Base-by-base conservation (phyloP, 2,329 filamentous ascomycete species). In the Fusarium tupiense region DNA sequence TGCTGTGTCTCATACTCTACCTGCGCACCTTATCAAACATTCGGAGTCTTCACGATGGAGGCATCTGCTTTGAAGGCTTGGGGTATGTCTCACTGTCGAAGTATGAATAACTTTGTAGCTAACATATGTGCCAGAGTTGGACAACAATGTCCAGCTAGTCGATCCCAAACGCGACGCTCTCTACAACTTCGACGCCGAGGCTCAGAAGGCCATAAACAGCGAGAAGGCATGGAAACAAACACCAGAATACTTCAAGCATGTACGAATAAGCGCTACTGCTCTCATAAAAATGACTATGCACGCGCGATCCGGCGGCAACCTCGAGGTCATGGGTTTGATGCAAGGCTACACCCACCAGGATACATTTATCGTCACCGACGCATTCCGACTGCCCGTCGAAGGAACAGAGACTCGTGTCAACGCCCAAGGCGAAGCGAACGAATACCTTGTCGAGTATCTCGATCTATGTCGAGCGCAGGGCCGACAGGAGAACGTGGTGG, bases 211-310 rank as follows among this genome's bases (percentile, higher is more conserved):
- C 43, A 88, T 93, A 74, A 88, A 88, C 71, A 84, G 88, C 17
- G 86, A 88, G 29, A 89, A 89, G 61, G 95, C 95, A 70, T 98
- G 96, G 96, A 86, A 85, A 57, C 86, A 86, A 53, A 91, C 98
- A 80, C 92, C 93, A 1, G 89, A 94, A 83, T 92, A 98, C 87
- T 99, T 98, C 89, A 97, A 96, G 82, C 89, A 93, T 61, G 94
- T 98, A 53, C 94, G 95, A 79, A 96, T 99, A 84, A 97, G 94
- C 60, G 95, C 96, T 67, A 92, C 98, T 19, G 96, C 96, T 10
- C 90, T 99, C 67, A 90, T 98, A 77, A 99, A 99, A 86, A 99
- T 99, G 96, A 94, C 97, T 74, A 98, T 98, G 94, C 96, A 99
- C 82, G 96, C 96, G 16, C 93, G 96, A n/a, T 95, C 94, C 1